phyloP scores from a whole-genome alignment of 2,329 filamentous ascomycete genomes.

The Xenoacremonium recifei region DNA sequence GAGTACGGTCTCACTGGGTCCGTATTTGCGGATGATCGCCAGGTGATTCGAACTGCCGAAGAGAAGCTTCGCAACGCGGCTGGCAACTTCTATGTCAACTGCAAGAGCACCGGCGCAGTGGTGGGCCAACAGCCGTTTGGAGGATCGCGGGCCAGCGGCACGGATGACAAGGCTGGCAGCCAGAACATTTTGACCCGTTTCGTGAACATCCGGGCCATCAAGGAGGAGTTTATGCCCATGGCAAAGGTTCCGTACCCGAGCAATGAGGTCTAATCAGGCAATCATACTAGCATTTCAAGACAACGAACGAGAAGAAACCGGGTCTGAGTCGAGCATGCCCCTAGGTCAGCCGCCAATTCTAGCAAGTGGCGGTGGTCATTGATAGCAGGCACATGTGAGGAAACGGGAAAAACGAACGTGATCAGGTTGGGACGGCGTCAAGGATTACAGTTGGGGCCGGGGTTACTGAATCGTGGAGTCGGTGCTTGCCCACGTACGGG shows the following conservation, averaged over 20 bases:
- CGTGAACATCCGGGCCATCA: conserved; percentile 65
- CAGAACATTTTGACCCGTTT: conserved; percentile 63
- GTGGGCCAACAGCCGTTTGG: conserved; percentile 74
- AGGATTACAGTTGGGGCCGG: conserved; percentile 2
- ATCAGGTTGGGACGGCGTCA: not conserved
- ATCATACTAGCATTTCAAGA: conserved; percentile 8
- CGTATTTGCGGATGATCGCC: conserved; percentile 70
- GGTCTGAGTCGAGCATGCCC: no score
- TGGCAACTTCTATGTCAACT: conserved; percentile 86
- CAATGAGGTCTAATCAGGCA: conserved; percentile 56
- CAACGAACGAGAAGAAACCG: not conserved
- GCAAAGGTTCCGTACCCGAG: conserved; percentile 67
- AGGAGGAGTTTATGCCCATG: conserved; percentile 71
- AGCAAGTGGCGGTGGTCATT: no score
- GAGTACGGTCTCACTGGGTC: conserved; percentile 79
- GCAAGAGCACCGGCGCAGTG: conserved; percentile 74
- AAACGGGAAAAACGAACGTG: no score
- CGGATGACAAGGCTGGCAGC: conserved; percentile 73
- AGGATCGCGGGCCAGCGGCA: conserved; percentile 65
- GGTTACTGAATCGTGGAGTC: conserved; percentile 19
- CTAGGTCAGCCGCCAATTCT: no score
- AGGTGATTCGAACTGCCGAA: conserved; percentile 65
- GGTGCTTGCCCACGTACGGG: conserved; percentile 13
- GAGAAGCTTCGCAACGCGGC: conserved; percentile 69
- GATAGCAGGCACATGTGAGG: no score